These are phyloP conservation scores for Glonium stellatum DNA, from an alignment of 495 filamentous ascomycete genomes.

Conservation along the genomic window DNA sequence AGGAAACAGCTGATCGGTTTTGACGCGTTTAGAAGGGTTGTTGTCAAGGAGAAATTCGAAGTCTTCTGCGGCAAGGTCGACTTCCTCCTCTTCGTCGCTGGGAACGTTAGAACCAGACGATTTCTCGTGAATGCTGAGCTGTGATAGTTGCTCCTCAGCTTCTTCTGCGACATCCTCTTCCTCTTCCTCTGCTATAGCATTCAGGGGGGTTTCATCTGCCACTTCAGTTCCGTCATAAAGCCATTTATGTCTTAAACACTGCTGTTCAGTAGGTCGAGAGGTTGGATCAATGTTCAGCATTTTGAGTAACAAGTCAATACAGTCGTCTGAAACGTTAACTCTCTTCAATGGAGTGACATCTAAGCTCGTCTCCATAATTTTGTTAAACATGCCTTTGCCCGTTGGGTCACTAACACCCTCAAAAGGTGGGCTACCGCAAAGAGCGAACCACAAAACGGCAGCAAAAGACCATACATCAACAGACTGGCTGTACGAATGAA, in stretches of 20 bases:
- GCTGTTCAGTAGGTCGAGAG: constrained; percentile 54
- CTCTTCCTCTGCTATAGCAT: constrained; percentile 46
- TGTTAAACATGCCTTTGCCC: constrained; percentile 63
- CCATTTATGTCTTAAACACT: constrained; percentile 64
- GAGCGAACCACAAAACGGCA: constrained; percentile 76
- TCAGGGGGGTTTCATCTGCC: constrained; percentile 35
- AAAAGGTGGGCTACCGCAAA: constrained; percentile 71
- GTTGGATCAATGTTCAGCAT: constrained; percentile 71
- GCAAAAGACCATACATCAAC: constrained; percentile 95
- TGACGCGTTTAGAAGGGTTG: constrained; percentile 33
- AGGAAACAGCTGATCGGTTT: constrained; percentile 25
- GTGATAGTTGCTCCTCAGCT: constrained; percentile 56
- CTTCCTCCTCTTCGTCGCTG: constrained; percentile 36
- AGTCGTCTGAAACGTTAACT: constrained; percentile 52
- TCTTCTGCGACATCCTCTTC: constrained; percentile 45
- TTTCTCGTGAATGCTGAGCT: constrained; percentile 55
- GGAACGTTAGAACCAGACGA: constrained; percentile 9
- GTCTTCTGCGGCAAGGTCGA: constrained; percentile 29
- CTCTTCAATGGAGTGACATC: constrained; percentile 53
- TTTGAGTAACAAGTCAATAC: constrained; percentile 63
- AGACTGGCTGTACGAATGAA: constrained; percentile 63
- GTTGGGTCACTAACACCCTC: constrained; percentile 55
- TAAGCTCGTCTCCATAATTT: constrained; percentile 67
- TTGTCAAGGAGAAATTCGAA: constrained; percentile 26
- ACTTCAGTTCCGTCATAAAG: constrained; percentile 44